Conservation (phyloP, 208 protist species). For the Leishmania martiniquensis region DNA sequence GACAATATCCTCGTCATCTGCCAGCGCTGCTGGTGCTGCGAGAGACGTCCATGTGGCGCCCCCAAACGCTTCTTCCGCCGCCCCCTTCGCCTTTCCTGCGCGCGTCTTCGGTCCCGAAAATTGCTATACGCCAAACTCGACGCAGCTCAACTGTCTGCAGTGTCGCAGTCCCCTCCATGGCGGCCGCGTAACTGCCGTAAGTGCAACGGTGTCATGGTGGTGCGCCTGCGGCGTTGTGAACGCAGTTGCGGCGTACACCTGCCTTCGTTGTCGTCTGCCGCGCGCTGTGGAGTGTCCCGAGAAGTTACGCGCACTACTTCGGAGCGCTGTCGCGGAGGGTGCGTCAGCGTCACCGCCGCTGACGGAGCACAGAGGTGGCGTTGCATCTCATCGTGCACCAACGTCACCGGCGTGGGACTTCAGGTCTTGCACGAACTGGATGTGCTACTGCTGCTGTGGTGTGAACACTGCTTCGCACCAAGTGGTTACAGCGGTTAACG, state of each 20-base stretch:
- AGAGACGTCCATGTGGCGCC: neutral
- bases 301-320: constrained; percentile 35
- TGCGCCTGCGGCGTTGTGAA: constrained; percentile 69
- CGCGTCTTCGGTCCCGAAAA: constrained; percentile 48
- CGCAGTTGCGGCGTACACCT: constrained; percentile 34
- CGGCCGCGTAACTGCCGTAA: constrained; percentile 23
- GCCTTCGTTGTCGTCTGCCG: constrained; percentile 69
- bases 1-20: neutral
- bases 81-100: neutral
- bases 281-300: constrained; percentile 27
- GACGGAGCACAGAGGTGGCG: neutral
- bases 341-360: neutral
- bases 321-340: neutral
- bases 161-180: constrained; percentile 61
- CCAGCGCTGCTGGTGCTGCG: neutral
- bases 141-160: constrained; percentile 40
- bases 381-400: neutral
- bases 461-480: constrained; percentile 70
- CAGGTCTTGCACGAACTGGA: constrained; percentile 60
- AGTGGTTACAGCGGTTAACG: constrained; percentile 20
- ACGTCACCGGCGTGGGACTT: constrained; percentile 48
- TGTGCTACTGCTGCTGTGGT: constrained; percentile 66
- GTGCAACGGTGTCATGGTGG: constrained; percentile 43
- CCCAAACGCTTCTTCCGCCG: neutral
- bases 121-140: constrained; percentile 40